These are phyloP conservation scores for Paradendryphiella salina DNA, from an alignment of 2,329 filamentous ascomycete genomes.

Conservation along the genomic window DNA sequence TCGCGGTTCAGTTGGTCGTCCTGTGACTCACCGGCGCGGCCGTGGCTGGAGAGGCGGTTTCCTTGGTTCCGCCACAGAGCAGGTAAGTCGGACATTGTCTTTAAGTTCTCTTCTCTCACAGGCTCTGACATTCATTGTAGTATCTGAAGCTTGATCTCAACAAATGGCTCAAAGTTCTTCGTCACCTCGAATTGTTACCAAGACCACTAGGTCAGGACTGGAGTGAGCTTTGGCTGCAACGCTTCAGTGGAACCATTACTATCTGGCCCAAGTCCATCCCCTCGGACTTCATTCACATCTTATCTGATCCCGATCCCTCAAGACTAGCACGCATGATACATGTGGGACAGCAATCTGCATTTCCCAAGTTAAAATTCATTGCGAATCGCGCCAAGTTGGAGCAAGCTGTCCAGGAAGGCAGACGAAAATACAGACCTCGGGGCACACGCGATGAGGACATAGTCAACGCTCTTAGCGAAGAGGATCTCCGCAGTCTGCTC, in stretches of 20 bases:
- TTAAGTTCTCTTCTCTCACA: not conserved
- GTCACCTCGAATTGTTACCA: slow-evolving; percentile 88
- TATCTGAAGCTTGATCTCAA: slow-evolving; percentile 95
- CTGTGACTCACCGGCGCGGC: slow-evolving; percentile 90
- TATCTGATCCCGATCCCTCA: slow-evolving; percentile 76
- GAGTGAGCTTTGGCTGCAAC: slow-evolving; percentile 94
- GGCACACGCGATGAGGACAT: slow-evolving; percentile 41
- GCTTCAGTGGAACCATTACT: slow-evolving; percentile 91
- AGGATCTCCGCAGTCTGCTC: slow-evolving; percentile 52
- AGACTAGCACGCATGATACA: slow-evolving; percentile 86
- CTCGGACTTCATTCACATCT: slow-evolving; percentile 82
- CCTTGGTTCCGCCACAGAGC: slow-evolving; percentile 86
- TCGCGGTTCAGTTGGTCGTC: slow-evolving; percentile 84
- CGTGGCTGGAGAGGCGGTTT: slow-evolving; percentile 96
- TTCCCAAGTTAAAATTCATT: slow-evolving; percentile 90
- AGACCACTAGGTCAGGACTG: slow-evolving; percentile 92
- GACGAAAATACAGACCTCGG: slow-evolving; percentile 48
- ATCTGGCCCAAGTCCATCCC: slow-evolving; percentile 86
- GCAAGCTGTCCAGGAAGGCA: slow-evolving; percentile 62
- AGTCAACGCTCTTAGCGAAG: slow-evolving; percentile 50
- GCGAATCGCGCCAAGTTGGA: slow-evolving; percentile 86
- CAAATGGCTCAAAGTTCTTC: slow-evolving; percentile 95
- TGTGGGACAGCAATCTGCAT: slow-evolving; percentile 84
- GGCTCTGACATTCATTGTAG: slow-evolving; percentile 8
- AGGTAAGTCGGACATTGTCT: slow-evolving; percentile 46